phyloP scores from a whole-genome alignment of 305 asterid species.

The Fraxinus baroniana region DNA sequence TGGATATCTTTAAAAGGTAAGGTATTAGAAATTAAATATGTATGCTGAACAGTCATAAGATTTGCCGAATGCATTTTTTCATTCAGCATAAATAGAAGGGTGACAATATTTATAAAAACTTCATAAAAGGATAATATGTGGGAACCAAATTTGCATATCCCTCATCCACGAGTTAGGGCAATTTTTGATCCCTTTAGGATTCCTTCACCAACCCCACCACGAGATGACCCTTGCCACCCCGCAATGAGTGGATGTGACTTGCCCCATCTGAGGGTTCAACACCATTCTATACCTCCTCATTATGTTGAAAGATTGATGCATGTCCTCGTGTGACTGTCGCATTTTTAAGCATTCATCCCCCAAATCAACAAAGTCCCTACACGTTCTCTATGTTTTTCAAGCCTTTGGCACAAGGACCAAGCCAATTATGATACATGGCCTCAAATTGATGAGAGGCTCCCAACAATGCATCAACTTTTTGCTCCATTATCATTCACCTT shows the following conservation, averaged over 20 bases:
- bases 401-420: neutral
- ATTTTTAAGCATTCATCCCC: neutral
- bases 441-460: neutral
- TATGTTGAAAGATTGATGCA: neutral
- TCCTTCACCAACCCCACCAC: neutral
- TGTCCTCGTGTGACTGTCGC: neutral
- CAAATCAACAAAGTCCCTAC: neutral
- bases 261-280: neutral
- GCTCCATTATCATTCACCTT: neutral
- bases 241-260: neutral
- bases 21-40: neutral
- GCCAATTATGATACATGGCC: neutral
- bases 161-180: neutral
- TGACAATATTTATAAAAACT: neutral
- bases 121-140: neutral
- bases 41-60: neutral
- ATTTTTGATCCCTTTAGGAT: neutral
- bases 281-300: neutral
- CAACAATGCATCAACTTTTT: neutral
- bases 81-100: neutral
- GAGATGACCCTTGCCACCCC: neutral
- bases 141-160: neutral
- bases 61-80: neutral
- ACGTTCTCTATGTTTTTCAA: neutral
- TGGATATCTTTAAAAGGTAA: slow-evolving; percentile 25